Evolutionary conservation across 352 stramenopile genomes (phyloP), one percentile per base, ranked within the genome.

Genomic region (Globisporangium uncinulatum): DNA sequence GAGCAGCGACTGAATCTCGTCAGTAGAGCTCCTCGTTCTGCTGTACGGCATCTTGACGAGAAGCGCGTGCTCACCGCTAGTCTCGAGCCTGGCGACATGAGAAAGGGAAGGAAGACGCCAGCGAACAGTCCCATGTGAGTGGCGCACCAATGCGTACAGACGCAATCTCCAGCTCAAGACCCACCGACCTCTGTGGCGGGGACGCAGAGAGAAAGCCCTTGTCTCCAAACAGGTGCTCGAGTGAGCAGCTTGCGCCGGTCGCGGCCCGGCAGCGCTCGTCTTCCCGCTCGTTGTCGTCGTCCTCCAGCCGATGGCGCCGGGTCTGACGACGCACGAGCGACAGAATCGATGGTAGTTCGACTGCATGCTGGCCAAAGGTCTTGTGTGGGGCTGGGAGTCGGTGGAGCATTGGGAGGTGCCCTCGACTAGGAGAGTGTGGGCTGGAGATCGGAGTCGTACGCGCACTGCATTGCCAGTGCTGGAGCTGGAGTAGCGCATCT

Each of bases 401-500:
- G 10, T 29, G 58, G n/a, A 64, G 37, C 19, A 51, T 45, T 14
- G 51, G 39, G 29, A 57, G 52, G 39, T 19, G 21, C 2, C 20
- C 29, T 13, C 24, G 47, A 21, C 10, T 52, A 15, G 49, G 43
- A 10, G 57, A 53, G 20, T 20, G 51, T 24, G 51, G 37, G 44
- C 51, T 41, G 8, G 21, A 46, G 8, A 53, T 31, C 31, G 31
- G 44, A 15, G 29, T 36, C 15, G 19, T n/a, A 7, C 41, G 45
- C 19, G 20, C 31, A 31, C 29, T 19, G 20, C 8, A 32, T 34
- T 34, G 32, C 31, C 48, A 24, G 2, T 47, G 57, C 56, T 75
- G 59, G 1, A 80, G 29, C 34, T 76, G 39, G 21, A 80, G 29
- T 29, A 80, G 39, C 36, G 69, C 63, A 15, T 59, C 66, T 7